Conservation (phyloP, 495 filamentous ascomycete species). For the Penicillium pancosmium region DNA sequence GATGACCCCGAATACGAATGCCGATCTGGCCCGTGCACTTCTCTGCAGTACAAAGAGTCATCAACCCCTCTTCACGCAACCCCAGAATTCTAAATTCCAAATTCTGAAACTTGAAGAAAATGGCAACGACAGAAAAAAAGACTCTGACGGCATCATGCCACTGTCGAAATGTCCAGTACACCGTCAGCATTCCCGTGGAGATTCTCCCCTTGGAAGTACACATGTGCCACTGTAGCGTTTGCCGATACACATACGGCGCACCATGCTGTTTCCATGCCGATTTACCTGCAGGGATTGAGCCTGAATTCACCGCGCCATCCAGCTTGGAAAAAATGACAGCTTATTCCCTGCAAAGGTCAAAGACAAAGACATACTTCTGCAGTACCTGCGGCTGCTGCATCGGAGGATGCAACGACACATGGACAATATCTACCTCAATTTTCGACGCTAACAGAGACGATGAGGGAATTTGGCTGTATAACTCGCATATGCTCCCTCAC, state of each 20-base stretch:
- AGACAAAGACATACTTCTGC: conserved; percentile 43
- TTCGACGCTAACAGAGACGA: conserved; percentile 31
- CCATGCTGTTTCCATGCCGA: conserved; percentile 54
- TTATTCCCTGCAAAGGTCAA: conserved; percentile 36
- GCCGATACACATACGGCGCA: conserved; percentile 61
- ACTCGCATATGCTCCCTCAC: conserved; percentile 42
- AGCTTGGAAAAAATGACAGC: conserved; percentile 24
- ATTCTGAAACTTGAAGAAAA: not conserved
- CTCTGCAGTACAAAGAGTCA: not conserved
- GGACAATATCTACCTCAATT: conserved; percentile 36
- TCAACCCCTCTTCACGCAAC: not conserved
- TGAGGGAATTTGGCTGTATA: conserved; percentile 34
- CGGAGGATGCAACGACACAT: conserved; percentile 25
- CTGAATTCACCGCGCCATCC: conserved; percentile 35
- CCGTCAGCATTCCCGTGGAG: conserved; percentile 25
- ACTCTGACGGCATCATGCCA: conserved; percentile 50
- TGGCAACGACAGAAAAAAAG: conserved; percentile 7
- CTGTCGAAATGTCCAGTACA: conserved; percentile 49
- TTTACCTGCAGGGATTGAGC: conserved; percentile 42
- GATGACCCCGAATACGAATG: not conserved
- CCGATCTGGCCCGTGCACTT: not conserved
- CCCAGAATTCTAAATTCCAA: not conserved
- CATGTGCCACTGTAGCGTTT: conserved; percentile 67
- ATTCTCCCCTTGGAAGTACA: conserved; percentile 35
- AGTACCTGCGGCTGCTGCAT: conserved; percentile 48